Evolutionary conservation across 768 basidiomycete species (phyloP), one percentile per base, ranked within the genome.

Genomic region (Clavulina sp.): DNA sequence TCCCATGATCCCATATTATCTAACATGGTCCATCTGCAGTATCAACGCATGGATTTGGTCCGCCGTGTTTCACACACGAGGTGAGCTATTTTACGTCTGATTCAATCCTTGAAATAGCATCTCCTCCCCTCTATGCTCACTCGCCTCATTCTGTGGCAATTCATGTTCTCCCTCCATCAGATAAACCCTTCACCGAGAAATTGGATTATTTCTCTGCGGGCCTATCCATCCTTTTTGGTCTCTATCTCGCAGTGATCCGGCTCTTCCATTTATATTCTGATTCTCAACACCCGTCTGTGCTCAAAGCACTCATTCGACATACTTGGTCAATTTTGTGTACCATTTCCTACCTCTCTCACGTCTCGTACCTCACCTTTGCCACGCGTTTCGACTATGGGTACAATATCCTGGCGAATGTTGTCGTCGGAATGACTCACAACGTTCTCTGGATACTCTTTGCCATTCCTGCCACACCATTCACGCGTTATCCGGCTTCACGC

Each of bases 181-280:
- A 97, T 66, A 68, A 76, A 4, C 77, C 82, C 2, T 61, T 68
- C 24, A 97, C 92, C 2, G 95, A 99, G 65, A 84, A 81, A 57
- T 53, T 92, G 61, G 95, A 97, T 61, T 99, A 99, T 64, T 95
- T 96, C 63, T 87, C 87, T 2, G 95, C 95, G 4, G 89, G 83
- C 0, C 65, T 82, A 5, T 79, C 82, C 9, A 91, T 95, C 57
- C 62, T 91, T 24, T 84, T 75, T 57, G 81, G 82, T 2, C 69
- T 97, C 3, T 91, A 85, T 64, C 77, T 75, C 63, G 76, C 82
- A 24, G 70, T 78, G 58, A 68, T 89, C 44, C 84, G 93, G 3
- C 63, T 84, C 18, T 81, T 81, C 60, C 78, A 82, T 58, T 66
- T 91, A 48, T 88, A 88, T 60, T 33, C 55, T 1, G 50, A 54